These are phyloP conservation scores for Cryptococcus sp. DNA, from an alignment of 1,284 basidiomycete genomes.

Conservation along the genomic window DNA sequence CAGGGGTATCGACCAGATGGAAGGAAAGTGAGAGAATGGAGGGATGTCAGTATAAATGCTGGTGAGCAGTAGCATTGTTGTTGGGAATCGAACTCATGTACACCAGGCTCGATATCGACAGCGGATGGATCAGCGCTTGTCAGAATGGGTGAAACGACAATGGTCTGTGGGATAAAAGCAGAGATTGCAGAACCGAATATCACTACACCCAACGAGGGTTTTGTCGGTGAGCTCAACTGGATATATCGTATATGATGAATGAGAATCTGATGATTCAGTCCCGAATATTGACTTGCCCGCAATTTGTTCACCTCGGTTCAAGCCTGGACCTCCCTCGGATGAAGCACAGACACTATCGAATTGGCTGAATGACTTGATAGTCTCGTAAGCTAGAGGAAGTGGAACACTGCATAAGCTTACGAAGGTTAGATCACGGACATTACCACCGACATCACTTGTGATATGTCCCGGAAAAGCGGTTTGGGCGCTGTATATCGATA, in stretches of 20 bases:
- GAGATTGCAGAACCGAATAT: conserved; percentile 85
- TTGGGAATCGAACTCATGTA: neutral
- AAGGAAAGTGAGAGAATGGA: conserved; percentile 58
- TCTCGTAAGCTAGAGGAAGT: conserved; percentile 54
- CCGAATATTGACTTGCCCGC: conserved; percentile 88
- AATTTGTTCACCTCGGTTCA: conserved; percentile 86
- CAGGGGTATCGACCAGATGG: conserved; percentile 73
- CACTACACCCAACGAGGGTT: conserved; percentile 68
- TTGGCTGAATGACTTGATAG: conserved; percentile 68
- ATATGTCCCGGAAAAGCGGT: conserved; percentile 74
- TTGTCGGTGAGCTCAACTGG: conserved; percentile 59
- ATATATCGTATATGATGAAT: neutral
- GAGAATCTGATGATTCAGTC: conserved; percentile 48
- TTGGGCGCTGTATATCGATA: conserved; percentile 90
- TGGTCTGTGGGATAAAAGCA: conserved; percentile 91
- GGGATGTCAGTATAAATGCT: conserved; percentile 65
- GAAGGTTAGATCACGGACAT: conserved; percentile 57
- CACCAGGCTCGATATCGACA: conserved; percentile 75
- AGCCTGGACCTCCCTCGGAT: conserved; percentile 85
- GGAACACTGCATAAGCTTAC: neutral
- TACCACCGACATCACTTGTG: conserved; percentile 66
- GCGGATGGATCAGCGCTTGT: conserved; percentile 86
- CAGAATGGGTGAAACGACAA: conserved; percentile 79
- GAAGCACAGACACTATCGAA: conserved; percentile 86
- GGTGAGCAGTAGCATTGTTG: conserved; percentile 53